Evolutionary conservation across 2,329 filamentous ascomycete species (phyloP).

Genomic region (Ceratocystis alfenasii): DNA sequence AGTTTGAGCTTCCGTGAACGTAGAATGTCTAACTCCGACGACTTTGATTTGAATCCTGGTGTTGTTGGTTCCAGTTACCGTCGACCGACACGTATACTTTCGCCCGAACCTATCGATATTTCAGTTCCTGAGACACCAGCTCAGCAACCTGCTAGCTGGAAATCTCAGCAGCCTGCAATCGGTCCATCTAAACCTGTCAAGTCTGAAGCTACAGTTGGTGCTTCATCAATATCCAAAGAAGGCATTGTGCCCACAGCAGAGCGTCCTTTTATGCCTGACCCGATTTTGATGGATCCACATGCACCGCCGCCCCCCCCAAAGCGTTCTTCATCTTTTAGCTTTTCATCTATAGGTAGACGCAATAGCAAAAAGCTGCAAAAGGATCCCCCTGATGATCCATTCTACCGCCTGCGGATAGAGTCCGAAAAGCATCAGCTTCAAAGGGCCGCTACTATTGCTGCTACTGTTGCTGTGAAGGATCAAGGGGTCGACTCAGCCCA

Average conservation of each 20-base stretch:
- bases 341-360: constrained; percentile 35
- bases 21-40: constrained; percentile 9
- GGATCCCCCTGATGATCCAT: constrained; percentile 42
- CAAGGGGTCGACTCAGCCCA: not conserved
- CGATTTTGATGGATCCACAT: constrained; percentile 23
- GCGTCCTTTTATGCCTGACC: constrained; percentile 21
- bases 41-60: constrained; percentile 1
- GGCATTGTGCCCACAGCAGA: not conserved
- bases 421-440: constrained; percentile 30
- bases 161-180: not conserved
- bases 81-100: not conserved
- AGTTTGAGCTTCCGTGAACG: constrained; percentile 18
- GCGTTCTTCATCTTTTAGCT: constrained; percentile 28
- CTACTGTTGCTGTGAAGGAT: constrained; percentile 4
- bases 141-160: not conserved
- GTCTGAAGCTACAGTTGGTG: not conserved
- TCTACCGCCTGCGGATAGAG: constrained; percentile 35
- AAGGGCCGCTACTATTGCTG: constrained; percentile 13
- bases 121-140: constrained; percentile 1
- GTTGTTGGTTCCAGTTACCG: constrained; percentile 16
- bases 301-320: constrained; percentile 27
- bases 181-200: not conserved
- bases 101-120: constrained; percentile 13
- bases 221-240: not conserved
- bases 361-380: constrained; percentile 50